Evolutionary conservation across 2,329 filamentous ascomycete genomes (phyloP).

Genomic region (Diplodia intermedia): DNA sequence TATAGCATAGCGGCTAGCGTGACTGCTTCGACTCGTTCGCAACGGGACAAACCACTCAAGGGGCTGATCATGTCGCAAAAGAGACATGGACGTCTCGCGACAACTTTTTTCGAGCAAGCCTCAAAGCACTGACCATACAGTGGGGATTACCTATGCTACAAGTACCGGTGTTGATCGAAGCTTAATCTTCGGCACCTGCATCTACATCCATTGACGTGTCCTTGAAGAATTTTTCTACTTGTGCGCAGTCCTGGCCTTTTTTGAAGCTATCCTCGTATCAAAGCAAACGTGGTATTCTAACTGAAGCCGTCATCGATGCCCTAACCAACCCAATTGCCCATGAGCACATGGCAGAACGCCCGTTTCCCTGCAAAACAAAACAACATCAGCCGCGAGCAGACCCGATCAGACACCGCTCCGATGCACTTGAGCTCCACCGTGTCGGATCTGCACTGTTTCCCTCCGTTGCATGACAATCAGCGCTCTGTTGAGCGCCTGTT

Average conservation of each 20-base stretch:
- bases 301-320: slow-evolving; percentile 12
- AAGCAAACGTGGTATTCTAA: slow-evolving; percentile 27
- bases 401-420: slow-evolving; percentile 67
- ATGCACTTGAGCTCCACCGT: slow-evolving; percentile 77
- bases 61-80: too few relatives aligned
- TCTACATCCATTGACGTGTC: slow-evolving; percentile 20
- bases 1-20: too few relatives aligned
- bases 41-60: too few relatives aligned
- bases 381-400: neutral
- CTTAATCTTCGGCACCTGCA: slow-evolving; percentile 24
- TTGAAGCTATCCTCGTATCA: slow-evolving; percentile 23
- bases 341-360: slow-evolving; percentile 1
- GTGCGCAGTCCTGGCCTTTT: slow-evolving; percentile 1
- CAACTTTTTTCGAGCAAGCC: neutral
- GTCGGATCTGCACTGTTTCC: slow-evolving; percentile 83
- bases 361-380: neutral
- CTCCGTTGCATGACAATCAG: slow-evolving; percentile 84
- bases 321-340: slow-evolving; percentile 9
- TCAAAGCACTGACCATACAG: slow-evolving; percentile 10
- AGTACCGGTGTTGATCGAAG: slow-evolving; percentile 26
- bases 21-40: too few relatives aligned
- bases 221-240: slow-evolving; percentile 18
- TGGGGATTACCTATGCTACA: slow-evolving; percentile 5
- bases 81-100: too few relatives aligned
- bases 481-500: slow-evolving; percentile 83